Evolutionary conservation across 2,329 filamentous ascomycete species (phyloP), one percentile per base, ranked within the genome.

Genomic region (Claviceps capensis): DNA sequence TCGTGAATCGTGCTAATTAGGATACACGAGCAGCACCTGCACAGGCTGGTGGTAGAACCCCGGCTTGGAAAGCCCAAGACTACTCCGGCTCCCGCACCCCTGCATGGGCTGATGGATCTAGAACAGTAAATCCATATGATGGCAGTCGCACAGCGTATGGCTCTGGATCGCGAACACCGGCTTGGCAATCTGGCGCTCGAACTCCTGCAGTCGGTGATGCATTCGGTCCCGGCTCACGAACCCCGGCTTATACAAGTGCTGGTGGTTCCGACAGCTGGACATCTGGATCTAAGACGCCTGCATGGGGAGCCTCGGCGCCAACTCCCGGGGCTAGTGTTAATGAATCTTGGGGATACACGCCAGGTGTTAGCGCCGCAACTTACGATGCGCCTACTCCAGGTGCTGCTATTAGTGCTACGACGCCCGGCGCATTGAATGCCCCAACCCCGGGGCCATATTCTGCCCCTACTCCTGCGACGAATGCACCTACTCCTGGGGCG

Each of bases 141-240:
- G 85, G 85, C 54, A 84, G 71, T 63, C 82, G 83, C 46, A 90
- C 88, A 16, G 81, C 87, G 1, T 94, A 95, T 60, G 88, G 88
- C 17, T 76, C 77, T 22, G 82, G 83, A 34, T 77, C 77, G 47
- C 80, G 86, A 50, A 89, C 85, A 1, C 85, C 85, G 7, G 85
- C 84, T 5, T 90, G 86, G 86, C 83, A 83, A 53, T 85, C 88
- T 2, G 86, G 85, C 50, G 81, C 83, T 51, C 84, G 85, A 65
- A 91, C 86, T 1, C 72, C 86, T 51, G 79, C 80, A 1, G 61
- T 60, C 19, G 72, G 75, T 14, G 78, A 84, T 61, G 74, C 75
- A 19, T 86, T 85, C 61, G 79, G 76, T 51, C 75, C 77, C 52
- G 83, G 84, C 7, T 83, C 80, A n/a, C 84, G 81, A 61, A 85